Percentiles rank a stretch among this genome's conserved stretches.
These are phyloP conservation scores for Cylindrotheca closterium DNA, from an alignment of 108 stramenopile genomes.

Conservation along the genomic window DNA sequence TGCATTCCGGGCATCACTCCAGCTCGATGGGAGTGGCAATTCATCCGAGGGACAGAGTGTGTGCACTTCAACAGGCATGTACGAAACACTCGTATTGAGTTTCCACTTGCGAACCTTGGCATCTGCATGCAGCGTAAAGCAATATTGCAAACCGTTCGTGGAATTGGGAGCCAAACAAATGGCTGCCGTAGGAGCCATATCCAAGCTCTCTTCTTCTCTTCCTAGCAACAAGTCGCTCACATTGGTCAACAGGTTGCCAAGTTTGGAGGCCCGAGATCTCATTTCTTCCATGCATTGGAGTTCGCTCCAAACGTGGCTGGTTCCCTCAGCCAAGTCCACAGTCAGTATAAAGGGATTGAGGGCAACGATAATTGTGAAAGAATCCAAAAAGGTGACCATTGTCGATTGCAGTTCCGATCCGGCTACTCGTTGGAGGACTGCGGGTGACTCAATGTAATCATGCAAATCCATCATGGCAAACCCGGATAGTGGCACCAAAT, in stretches of 20 bases:
- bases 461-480: conserved; percentile 6
- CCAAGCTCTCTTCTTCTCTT: conserved; percentile 25
- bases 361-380: conserved; percentile 24
- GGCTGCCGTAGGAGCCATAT: conserved; percentile 45
- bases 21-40: conserved; percentile 22
- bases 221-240: conserved; percentile 24
- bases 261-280: conserved; percentile 10
- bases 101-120: conserved; percentile 41
- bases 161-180: conserved; percentile 15
- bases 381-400: conserved; percentile 36
- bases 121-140: conserved; percentile 43
- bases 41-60: not conserved
- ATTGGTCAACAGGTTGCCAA: conserved; percentile 23
- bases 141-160: not conserved
- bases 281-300: conserved; percentile 34
- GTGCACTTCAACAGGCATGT: conserved; percentile 20
- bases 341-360: conserved; percentile 36
- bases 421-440: conserved; percentile 16
- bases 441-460: conserved; percentile 19
- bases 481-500: conserved; percentile 13
- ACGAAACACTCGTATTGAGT: conserved; percentile 13
- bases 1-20: conserved; percentile 26
- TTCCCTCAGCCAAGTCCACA: conserved; percentile 21
- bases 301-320: conserved; percentile 33
- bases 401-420: conserved; percentile 30